phyloP scores from a whole-genome alignment of 2,329 filamentous ascomycete genomes.

The Fusarium solani-melongenae region DNA sequence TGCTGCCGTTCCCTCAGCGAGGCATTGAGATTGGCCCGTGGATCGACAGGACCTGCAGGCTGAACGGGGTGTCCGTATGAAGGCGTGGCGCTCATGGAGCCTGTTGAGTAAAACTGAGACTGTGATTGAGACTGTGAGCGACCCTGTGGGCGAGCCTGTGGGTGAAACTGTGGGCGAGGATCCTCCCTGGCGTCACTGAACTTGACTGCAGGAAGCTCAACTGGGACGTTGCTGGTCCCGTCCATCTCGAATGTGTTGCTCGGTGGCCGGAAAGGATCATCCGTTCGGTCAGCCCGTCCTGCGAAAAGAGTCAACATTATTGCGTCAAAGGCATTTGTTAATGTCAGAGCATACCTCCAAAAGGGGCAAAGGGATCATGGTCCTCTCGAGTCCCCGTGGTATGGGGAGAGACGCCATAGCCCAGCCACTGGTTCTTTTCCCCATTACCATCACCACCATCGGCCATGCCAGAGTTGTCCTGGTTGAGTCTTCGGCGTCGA shows the following conservation, averaged over 20 bases:
- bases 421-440: conserved; percentile 37
- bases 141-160: neutral
- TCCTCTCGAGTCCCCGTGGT: conserved; percentile 40
- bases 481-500: conserved; percentile 26
- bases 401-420: conserved; percentile 40
- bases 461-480: neutral
- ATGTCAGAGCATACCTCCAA: conserved; percentile 53
- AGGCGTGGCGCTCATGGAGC: conserved; percentile 3
- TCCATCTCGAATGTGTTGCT: conserved; percentile 53
- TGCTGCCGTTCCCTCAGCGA: conserved; percentile 44
- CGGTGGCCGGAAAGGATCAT: conserved; percentile 41
- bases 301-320: conserved; percentile 22
- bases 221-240: conserved; percentile 44
- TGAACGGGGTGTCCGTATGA: conserved; percentile 16
- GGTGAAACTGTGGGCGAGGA: conserved; percentile 3
- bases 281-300: conserved; percentile 50
- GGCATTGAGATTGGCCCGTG: conserved; percentile 50
- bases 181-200: conserved; percentile 13
- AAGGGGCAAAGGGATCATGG: conserved; percentile 56
- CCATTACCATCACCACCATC: conserved; percentile 28
- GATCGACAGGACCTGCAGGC: conserved; percentile 40
- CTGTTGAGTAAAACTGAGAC: conserved; percentile 6
- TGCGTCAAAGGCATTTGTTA: neutral
- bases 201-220: conserved; percentile 48
- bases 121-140: neutral